Evolutionary conservation across 768 basidiomycete species (phyloP).

Genomic region (Lentinula edodes): DNA sequence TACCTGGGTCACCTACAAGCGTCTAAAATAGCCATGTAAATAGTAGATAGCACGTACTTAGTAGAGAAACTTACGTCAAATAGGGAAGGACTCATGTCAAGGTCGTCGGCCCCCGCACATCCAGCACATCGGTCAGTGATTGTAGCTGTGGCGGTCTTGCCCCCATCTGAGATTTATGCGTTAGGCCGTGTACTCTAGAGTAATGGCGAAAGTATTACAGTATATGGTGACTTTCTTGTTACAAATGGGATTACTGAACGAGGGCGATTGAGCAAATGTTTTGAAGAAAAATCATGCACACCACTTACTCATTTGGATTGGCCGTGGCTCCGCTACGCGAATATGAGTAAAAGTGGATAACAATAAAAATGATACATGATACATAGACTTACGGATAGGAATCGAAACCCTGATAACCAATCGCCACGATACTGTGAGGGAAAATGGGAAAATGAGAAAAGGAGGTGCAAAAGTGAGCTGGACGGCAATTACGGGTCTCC

Average conservation of each 20-base stretch:
- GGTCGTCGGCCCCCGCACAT: slow-evolving; percentile 6
- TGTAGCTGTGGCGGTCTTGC: slow-evolving; percentile 7
- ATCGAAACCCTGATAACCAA: slow-evolving; percentile 27
- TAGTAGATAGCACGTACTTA: not conserved
- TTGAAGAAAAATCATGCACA: not conserved
- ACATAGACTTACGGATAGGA: slow-evolving; percentile 23
- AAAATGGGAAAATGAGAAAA: not conserved
- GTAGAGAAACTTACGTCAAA: not conserved
- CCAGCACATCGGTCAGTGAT: slow-evolving; percentile 10
- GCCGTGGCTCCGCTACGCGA: not conserved
- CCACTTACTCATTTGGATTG: not conserved
- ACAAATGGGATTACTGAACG: slow-evolving; percentile 10
- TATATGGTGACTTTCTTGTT: not conserved
- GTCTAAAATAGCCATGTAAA: not conserved
- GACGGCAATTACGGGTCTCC: slow-evolving; percentile 9
- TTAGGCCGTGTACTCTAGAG: not conserved
- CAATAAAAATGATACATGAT: not conserved
- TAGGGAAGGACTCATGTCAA: slow-evolving; percentile 6
- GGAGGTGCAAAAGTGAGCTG: not conserved
- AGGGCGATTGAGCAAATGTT: not conserved
- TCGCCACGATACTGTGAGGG: slow-evolving; percentile 24
- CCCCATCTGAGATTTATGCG: not conserved
- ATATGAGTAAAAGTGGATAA: not conserved
- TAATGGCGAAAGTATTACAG: not conserved
- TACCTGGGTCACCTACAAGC: not conserved